Conservation (phyloP, 2,329 filamentous ascomycete genomes). For the Pseudogymnoascus sp. region DNA sequence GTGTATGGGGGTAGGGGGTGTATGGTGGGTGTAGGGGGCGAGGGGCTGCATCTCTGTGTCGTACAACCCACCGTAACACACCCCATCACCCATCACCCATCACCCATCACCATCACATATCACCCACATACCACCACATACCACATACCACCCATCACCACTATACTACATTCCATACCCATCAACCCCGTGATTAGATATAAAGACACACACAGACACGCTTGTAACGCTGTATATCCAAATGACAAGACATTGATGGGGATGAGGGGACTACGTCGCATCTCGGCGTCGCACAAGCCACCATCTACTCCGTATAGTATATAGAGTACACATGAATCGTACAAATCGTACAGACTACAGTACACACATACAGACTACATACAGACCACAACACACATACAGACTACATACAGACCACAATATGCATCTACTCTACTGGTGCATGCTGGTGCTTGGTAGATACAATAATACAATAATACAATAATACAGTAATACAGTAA, state of each 20-base stretch:
- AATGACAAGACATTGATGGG: not conserved
- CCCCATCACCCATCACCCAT: not conserved
- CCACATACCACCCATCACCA: too few relatives aligned
- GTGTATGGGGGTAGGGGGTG: too few relatives aligned
- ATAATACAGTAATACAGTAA: too few relatives aligned
- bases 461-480: not conserved
- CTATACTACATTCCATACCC: not conserved
- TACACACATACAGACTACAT: too few relatives aligned
- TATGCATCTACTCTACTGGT: too few relatives aligned
- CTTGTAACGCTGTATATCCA: not conserved
- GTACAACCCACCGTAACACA: constrained; percentile 3
- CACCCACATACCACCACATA: not conserved
- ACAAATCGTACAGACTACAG: too few relatives aligned
- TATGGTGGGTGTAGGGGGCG: too few relatives aligned
- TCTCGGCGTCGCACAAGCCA: not conserved
- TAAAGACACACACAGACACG: not conserved
- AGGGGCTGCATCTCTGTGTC: not conserved
- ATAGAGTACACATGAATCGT: too few relatives aligned
- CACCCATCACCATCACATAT: not conserved
- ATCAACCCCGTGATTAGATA: not conserved
- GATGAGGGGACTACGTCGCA: not conserved
- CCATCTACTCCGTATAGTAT: too few relatives aligned
- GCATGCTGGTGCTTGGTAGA: too few relatives aligned
- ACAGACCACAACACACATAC: too few relatives aligned
- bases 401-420: too few relatives aligned